These are phyloP conservation scores for Gilbertella persicaria DNA, from an alignment of 371 early-diverging fungal species.

Conservation along the genomic window DNA sequence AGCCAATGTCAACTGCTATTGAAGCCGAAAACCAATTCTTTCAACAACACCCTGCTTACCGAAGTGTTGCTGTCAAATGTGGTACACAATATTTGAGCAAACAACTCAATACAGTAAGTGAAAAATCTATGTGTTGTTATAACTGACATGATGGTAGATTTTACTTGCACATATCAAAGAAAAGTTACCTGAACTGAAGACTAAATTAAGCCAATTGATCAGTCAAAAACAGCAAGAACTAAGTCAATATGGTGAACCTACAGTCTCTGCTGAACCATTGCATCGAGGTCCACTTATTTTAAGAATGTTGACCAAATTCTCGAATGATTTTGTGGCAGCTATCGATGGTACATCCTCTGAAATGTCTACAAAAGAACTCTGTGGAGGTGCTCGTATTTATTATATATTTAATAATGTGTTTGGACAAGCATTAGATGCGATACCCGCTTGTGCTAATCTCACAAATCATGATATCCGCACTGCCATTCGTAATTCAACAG, in stretches of 20 bases:
- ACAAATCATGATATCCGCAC: constrained; percentile 84
- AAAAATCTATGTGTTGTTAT: not conserved
- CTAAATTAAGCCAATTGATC: constrained; percentile 76
- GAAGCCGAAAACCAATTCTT: constrained; percentile 82
- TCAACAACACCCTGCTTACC: constrained; percentile 80
- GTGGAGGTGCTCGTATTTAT: constrained; percentile 89
- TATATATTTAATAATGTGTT: constrained; percentile 89
- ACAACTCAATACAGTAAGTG: constrained; percentile 31
- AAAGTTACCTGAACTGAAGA: constrained; percentile 79
- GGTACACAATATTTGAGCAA: constrained; percentile 34
- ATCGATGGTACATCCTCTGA: constrained; percentile 85
- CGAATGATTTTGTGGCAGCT: constrained; percentile 76
- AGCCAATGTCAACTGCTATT: constrained; percentile 81
- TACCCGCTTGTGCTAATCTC: constrained; percentile 78
- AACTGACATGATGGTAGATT: constrained; percentile 39
- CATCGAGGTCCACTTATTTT: constrained; percentile 69
- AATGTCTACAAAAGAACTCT: constrained; percentile 88
- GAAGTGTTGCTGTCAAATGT: constrained; percentile 77
- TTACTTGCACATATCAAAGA: constrained; percentile 82
- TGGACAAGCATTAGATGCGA: constrained; percentile 74
- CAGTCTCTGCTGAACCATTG: constrained; percentile 51
- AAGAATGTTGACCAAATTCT: constrained; percentile 80
- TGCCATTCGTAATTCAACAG: constrained; percentile 89
- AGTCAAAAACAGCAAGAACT: constrained; percentile 83
- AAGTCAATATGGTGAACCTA: constrained; percentile 69